Evolutionary conservation across 306 rosid species (phyloP).

Genomic region (Vigna radiata): DNA sequence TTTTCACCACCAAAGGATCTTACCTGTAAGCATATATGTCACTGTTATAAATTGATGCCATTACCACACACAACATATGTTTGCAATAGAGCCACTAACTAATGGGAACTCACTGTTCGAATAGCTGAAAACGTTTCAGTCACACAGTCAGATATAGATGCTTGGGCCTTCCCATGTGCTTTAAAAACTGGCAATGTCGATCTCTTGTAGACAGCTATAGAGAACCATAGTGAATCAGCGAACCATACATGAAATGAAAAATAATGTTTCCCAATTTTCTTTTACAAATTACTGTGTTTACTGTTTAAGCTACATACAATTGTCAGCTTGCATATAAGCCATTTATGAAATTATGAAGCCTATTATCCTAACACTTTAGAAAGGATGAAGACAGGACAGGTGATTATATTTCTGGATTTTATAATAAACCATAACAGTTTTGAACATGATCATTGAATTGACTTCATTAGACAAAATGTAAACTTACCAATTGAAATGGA

Average conservation of each 20-base stretch:
- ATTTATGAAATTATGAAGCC: constrained; percentile 32
- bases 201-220: constrained; percentile 87
- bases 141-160: constrained; percentile 87
- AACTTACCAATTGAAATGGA: constrained; percentile 83
- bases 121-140: constrained; percentile 96
- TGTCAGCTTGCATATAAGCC: constrained; percentile 22
- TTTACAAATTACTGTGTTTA: constrained; percentile 10
- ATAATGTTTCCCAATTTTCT: not conserved
- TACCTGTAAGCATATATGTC: constrained; percentile 60
- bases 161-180: constrained; percentile 91
- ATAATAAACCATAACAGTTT: constrained; percentile 11
- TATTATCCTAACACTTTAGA: not conserved
- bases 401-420: constrained; percentile 5
- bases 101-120: constrained; percentile 79
- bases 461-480: constrained; percentile 28
- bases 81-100: constrained; percentile 10
- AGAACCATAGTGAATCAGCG: constrained; percentile 52
- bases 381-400: constrained; percentile 23
- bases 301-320: constrained; percentile 32
- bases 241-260: constrained; percentile 41
- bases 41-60: constrained; percentile 32
- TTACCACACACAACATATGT: not conserved
- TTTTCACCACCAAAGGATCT: constrained; percentile 96
- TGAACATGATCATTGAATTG: constrained; percentile 4
- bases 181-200: constrained; percentile 85